Evolutionary conservation across 345 rosid species (phyloP).

Genomic region (Kernera saxatilis): DNA sequence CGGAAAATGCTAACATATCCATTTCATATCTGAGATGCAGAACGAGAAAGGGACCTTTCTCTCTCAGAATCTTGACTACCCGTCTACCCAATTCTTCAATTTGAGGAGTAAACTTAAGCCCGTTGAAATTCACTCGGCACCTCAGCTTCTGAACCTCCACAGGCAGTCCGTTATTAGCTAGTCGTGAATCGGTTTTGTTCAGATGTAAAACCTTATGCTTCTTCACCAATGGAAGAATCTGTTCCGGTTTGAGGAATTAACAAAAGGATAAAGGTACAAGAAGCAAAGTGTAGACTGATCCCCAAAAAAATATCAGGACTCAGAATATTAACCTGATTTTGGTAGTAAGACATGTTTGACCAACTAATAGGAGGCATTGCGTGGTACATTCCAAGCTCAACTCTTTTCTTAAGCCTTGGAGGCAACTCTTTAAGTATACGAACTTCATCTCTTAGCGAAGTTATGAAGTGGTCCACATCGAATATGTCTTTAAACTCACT

Average conservation of each 20-base stretch:
- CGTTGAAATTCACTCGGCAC: slow-evolving; percentile 81
- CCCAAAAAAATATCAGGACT: not conserved
- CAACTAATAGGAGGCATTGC: slow-evolving; percentile 87
- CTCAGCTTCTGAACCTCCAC: slow-evolving; percentile 82
- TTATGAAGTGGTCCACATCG: slow-evolving; percentile 82
- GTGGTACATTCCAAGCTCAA: slow-evolving; percentile 58
- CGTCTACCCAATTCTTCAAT: slow-evolving; percentile 83
- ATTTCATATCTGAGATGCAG: slow-evolving; percentile 96
- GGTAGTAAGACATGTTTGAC: slow-evolving; percentile 87
- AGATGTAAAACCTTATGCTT: slow-evolving; percentile 83
- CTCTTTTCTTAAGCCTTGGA: slow-evolving; percentile 68
- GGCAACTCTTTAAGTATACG: slow-evolving; percentile 81
- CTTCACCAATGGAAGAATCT: slow-evolving; percentile 88
- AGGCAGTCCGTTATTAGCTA: slow-evolving; percentile 81
- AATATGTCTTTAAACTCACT: slow-evolving; percentile 96
- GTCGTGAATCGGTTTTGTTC: slow-evolving; percentile 86
- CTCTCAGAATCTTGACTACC: slow-evolving; percentile 61
- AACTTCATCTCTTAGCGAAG: slow-evolving; percentile 87
- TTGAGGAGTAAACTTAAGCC: slow-evolving; percentile 68
- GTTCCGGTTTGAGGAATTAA: slow-evolving; percentile 11
- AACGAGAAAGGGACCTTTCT: slow-evolving; percentile 79
- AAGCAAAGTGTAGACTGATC: not conserved
- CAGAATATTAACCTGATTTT: slow-evolving; percentile 48
- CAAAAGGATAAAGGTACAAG: not conserved
- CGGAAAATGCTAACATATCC: slow-evolving; percentile 98